A percentile compares a stretch with the other conserved stretches of the same genome.
Conservation (phyloP, 2,329 filamentous ascomycete genomes). For the Biscogniauxia marginata region DNA sequence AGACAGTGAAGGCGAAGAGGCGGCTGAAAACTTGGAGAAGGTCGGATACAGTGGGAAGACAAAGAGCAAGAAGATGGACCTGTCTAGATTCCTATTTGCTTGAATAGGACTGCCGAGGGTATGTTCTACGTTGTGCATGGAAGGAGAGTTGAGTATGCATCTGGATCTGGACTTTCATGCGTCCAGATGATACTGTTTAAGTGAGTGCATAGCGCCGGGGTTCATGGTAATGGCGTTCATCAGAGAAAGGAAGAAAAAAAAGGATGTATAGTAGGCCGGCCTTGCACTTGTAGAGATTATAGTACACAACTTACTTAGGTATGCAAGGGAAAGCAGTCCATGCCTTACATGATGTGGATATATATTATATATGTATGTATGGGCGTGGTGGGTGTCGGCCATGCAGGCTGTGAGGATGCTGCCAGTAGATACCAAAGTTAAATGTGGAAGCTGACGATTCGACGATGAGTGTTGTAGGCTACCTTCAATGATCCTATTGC, state of each 20-base stretch:
- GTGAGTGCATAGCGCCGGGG: constrained; percentile 23
- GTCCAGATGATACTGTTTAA: too few species aligned
- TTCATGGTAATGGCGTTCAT: constrained; percentile 7
- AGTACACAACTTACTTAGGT: too few species aligned
- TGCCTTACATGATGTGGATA: too few species aligned
- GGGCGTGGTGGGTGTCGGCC: too few species aligned
- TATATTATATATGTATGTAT: too few species aligned
- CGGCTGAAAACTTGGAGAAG: constrained; percentile 23
- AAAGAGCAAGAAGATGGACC: constrained; percentile 39
- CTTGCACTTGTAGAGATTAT: neutral
- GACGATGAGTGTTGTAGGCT: too few species aligned
- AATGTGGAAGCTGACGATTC: neutral
- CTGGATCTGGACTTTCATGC: constrained; percentile 1
- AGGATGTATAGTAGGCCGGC: neutral
- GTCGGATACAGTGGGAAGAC: constrained; percentile 13
- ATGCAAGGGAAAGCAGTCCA: too few species aligned
- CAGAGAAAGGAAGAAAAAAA: too few species aligned
- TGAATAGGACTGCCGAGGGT: constrained; percentile 5
- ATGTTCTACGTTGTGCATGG: too few species aligned
- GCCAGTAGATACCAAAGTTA: neutral
- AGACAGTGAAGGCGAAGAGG: constrained; percentile 43
- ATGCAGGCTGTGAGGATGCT: too few species aligned
- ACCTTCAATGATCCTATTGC: neutral
- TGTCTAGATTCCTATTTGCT: constrained; percentile 48
- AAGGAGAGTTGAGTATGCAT: neutral